Evolutionary conservation across 164 flowering plant genomes (phyloP).

Genomic region (Stephania yunnanensis): DNA sequence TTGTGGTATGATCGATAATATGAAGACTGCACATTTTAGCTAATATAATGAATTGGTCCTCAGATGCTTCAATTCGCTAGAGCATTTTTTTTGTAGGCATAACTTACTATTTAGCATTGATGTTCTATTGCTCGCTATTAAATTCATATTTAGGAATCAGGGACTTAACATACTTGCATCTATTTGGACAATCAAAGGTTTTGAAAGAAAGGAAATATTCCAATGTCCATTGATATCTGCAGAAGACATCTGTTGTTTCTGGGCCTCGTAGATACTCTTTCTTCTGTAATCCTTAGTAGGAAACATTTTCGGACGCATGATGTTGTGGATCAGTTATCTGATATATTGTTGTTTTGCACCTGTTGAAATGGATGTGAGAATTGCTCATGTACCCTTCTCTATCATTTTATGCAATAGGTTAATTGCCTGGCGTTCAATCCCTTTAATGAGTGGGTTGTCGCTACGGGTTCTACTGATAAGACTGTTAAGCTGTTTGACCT

Average conservation of each 20-base stretch:
- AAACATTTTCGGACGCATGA: neutral
- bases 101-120: no score
- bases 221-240: neutral
- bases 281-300: neutral
- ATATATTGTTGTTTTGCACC: neutral
- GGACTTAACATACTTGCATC: no score
- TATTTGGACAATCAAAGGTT: neutral
- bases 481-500: conserved; percentile 94
- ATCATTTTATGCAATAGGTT: conserved; percentile 40
- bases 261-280: neutral
- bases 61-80: no score
- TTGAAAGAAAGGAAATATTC: neutral
- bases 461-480: conserved; percentile 95
- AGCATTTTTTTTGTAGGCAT: no score
- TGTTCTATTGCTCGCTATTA: no score
- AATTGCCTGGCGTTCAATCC: conserved; percentile 97
- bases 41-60: no score
- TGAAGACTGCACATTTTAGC: no score
- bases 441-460: conserved; percentile 92
- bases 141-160: no score
- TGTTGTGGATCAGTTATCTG: neutral
- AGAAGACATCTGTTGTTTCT: neutral
- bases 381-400: neutral
- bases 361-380: neutral
- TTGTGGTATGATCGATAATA: neutral